Base-by-base conservation (phyloP, 108 stramenopile genomes). In the Conticribra weissflogii region DNA sequence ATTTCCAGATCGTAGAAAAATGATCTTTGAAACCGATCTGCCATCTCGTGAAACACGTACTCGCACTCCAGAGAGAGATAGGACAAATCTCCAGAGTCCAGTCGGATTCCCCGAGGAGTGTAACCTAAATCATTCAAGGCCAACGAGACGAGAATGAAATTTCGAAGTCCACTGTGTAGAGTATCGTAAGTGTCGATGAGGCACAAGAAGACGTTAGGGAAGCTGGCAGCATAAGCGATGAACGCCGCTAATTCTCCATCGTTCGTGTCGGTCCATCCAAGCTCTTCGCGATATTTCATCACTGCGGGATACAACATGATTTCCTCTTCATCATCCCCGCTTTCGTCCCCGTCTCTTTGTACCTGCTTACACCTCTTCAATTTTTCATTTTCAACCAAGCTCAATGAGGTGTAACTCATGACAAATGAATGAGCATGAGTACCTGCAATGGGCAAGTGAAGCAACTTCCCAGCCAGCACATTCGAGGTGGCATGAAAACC, bases 111-210 rank as follows among this genome's bases (percentile, higher is more conserved):
- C 12, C 78, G 71, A 18, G 99, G 96, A 50, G 55, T 69, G 71
- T 96, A 88, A 28, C 97, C 98, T 49, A 95, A 71, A 54, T 97
- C 95, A 52, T 88, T 78, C 64, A 99, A 83, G 1, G 85, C 98
- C 66, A 94, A 62, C 2, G 97, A 92, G 33, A 98, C 97, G 18
- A 84, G 32, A 21, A 95, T 34, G 76, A 98, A 99, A 82, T 99
- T 99, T 1, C 87, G 85, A 45, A 97, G 57, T 1, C 99, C 99
- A 48, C 90, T 93, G 28, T 81, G 63, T 4, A 99, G 82, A 3
- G 98, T 98, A 64, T 98, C 96, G 74, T 99, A 99, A 0, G 99
- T 99, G 82, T 99, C 99, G 19, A 99, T 84, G 21, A 99, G 88
- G 52, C 97, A 98, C 14, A 99, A 72, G 69, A 98, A 98, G 14